Base-by-base conservation (phyloP, 305 asterid species). In the Fraxinus sp. region DNA sequence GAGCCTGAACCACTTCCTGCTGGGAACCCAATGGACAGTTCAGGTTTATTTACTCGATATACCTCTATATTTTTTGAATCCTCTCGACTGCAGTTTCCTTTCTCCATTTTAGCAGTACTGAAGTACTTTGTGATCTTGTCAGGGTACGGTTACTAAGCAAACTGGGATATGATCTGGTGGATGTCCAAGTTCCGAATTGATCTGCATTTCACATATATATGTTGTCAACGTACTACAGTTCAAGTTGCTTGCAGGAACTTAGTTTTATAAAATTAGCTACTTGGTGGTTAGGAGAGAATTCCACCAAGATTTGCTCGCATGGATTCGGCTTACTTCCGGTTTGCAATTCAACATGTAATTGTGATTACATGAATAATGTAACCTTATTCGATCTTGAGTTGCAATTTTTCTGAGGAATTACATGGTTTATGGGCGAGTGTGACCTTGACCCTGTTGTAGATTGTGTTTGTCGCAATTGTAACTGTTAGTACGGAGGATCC, bases 1-100 rank as follows among this genome's bases (percentile, higher is more conserved):
- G 99, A 92, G 88, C 89, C 97, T 0, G 98, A 95, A 70, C 94
- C 95, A 37, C 95, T 72, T 39, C 89, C 72, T n/a, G 90, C 87
- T 3, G 97, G 88, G 14, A 96, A 75, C 90, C 99, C 99, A 1
- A 96, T 96, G 99, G 99, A 96, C 89, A 96, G 93, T 83, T 96
- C 99, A 59, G 99, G 99, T 89, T 89, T 87, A 32, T 72, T 32
- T 11, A 36, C n/a, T n/a, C 43, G 33, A 22, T 37, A 22, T 14
- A 28, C 57, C 43, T 46, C 35, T 1, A 35, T 4, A 18, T 36
- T 36, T 16, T 5, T 16, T 41, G 3, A 14, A 5, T 64, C 30
- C 26, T 9, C 3, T 83, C 30, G 0, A 10, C 30, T 8, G 0
- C 26, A 55, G 10, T 55, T 78, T 83, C 18, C 37, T 70, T 46